Conservation (phyloP, 768 basidiomycete genomes). For the Leccinum arenicola region DNA sequence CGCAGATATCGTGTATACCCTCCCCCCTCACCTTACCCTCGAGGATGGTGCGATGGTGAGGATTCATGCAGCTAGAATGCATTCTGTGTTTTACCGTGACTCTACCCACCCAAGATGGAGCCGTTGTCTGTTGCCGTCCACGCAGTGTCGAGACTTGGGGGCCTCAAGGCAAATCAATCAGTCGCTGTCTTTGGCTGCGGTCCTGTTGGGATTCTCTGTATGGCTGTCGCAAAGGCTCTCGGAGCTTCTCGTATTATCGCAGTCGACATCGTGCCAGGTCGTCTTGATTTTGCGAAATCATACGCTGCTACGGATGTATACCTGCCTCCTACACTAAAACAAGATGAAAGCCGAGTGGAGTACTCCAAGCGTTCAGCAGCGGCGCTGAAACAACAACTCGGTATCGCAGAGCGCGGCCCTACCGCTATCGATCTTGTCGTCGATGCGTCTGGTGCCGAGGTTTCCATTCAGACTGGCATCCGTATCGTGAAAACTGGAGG, state of each 20-base stretch:
- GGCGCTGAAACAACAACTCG: conserved; percentile 60
- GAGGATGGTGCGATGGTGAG: conserved; percentile 94
- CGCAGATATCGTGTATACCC: conserved; percentile 76
- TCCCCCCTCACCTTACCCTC: conserved; percentile 80
- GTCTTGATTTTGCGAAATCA: conserved; percentile 81
- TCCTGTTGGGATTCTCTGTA: conserved; percentile 84
- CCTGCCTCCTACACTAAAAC: conserved; percentile 54
- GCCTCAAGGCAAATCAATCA: conserved; percentile 68
- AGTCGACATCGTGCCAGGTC: conserved; percentile 70
- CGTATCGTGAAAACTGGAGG: conserved; percentile 76
- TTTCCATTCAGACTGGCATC: conserved; percentile 85
- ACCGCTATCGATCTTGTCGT: conserved; percentile 80
- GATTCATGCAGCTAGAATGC: not conserved
- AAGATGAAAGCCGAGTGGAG: conserved; percentile 63
- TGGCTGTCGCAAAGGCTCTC: conserved; percentile 94
- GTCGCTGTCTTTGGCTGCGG: conserved; percentile 88
- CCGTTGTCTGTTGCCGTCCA: conserved; percentile 92
- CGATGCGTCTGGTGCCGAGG: conserved; percentile 92
- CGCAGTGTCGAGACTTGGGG: conserved; percentile 75
- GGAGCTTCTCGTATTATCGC: conserved; percentile 84
- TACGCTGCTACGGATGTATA: conserved; percentile 83
- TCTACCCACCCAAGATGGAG: conserved; percentile 62
- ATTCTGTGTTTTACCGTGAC: conserved; percentile 2
- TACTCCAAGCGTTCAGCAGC: conserved; percentile 74
- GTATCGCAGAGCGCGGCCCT: conserved; percentile 67